phyloP scores from a whole-genome alignment of 2,329 filamentous ascomycete species.

The Sordariomycetes sp. region DNA sequence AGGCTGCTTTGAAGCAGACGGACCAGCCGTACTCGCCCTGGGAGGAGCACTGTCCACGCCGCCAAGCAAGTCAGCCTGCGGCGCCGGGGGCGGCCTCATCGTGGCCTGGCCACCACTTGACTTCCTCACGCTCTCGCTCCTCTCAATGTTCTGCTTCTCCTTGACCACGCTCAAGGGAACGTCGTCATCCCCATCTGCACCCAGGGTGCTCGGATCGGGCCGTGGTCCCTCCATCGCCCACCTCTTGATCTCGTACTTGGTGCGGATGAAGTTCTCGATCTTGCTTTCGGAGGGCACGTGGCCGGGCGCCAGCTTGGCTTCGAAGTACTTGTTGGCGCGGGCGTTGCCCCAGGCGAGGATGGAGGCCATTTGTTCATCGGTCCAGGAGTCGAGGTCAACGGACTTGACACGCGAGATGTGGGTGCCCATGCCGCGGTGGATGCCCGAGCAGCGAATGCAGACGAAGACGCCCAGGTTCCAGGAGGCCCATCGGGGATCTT shows the following conservation, averaged over 20 bases:
- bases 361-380: conserved; percentile 92
- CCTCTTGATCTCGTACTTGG: conserved; percentile 96
- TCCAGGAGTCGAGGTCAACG: conserved; percentile 96
- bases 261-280: conserved; percentile 99
- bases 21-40: conserved; percentile 67
- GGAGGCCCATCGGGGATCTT: conserved; percentile 96
- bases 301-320: conserved; percentile 81
- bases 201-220: conserved; percentile 83
- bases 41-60: conserved; percentile 60
- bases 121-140: conserved; percentile 53
- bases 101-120: conserved; percentile 19
- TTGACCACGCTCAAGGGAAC: conserved; percentile 54
- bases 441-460: conserved; percentile 96
- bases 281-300: conserved; percentile 94
- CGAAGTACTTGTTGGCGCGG: conserved; percentile 98
- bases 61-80: conserved; percentile 73
- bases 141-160: conserved; percentile 56
- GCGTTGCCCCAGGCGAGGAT: conserved; percentile 93
- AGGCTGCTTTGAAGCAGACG: conserved; percentile 42
- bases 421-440: conserved; percentile 97
- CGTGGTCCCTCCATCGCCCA: conserved; percentile 99
- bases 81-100: conserved; percentile 20
- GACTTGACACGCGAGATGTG: conserved; percentile 98
- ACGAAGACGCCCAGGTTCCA: conserved; percentile 98
- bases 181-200: conserved; percentile 79